Base-by-base conservation (phyloP, 2,329 filamentous ascomycete genomes). In the Juglanconis sp. region DNA sequence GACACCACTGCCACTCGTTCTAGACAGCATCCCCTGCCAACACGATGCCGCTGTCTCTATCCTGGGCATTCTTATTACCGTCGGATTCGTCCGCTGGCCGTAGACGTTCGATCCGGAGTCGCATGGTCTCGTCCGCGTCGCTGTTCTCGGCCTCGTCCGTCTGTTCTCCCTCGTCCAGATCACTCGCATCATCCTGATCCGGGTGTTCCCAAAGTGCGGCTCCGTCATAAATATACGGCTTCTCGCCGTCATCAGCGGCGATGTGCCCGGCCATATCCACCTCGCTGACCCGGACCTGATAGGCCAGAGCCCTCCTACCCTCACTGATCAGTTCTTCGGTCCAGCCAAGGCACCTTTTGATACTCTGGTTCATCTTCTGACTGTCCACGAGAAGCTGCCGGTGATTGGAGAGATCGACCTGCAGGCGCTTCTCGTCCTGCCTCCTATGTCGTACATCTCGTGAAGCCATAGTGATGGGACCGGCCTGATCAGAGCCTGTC, bases 291-390 rank as follows among this genome's bases (percentile, higher is more conserved):
- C 84, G 83, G 32, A 97, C 91, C 60, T 85, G 82, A 71, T 96
- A 96, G 52, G 89, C 88, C 2, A 99, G 81, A 0, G 95, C 95
- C 70, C 91, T 94, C 69, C 87, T 90, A 5, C 90, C 95, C 67
- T 97, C 92, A 53, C 85, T 88, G 72, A 99, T 96, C 49, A 99
- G 82, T 64, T 90, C 88, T 70, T 99, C 94, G 0, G 93, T 96
- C 84, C 91, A 94, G 65, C 87, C 87, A 38, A 97, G 81, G 72
- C 95, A 99, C 52, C 91, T 84, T 73, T 92, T 96, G 50, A 99
- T 83, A 72, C 91, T 96, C 72, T 96, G 91, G 71, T 97, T 98
- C 80, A 98, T 92, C 77, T 92, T 96, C 70, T 97, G 92, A 66
- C 90, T 95, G 71, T 96, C 93, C 44, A 92, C 79, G 8, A 99